Percentiles rank a stretch among this genome's conserved stretches.
phyloP scores from a whole-genome alignment of 2,329 filamentous ascomycete genomes.

The Trichocomaceae sp. region DNA sequence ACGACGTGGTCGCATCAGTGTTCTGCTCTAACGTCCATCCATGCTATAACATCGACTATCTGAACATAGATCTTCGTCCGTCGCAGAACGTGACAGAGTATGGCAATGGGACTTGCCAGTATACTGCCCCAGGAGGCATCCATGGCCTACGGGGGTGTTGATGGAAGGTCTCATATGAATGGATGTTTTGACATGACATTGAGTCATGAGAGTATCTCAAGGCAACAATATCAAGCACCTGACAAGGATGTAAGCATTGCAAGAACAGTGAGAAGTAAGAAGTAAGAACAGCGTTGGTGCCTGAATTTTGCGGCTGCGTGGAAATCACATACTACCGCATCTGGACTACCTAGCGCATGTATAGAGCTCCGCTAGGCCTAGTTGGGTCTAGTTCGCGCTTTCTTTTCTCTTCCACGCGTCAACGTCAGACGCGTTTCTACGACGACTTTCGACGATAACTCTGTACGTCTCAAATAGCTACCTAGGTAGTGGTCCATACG shows the following conservation, averaged over 20 bases:
- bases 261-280: background rate
- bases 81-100: conserved; percentile 26
- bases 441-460: background rate
- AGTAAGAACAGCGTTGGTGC: background rate
- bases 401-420: conserved; percentile 1
- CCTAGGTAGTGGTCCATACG: background rate
- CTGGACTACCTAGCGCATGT: background rate
- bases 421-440: conserved; percentile 1
- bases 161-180: background rate
- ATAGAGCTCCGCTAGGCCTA: background rate
- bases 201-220: too few relatives aligned
- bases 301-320: background rate
- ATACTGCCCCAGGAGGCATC: conserved; percentile 33
- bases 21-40: conserved; percentile 45
- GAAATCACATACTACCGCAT: background rate
- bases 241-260: background rate
- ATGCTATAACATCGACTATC: conserved; percentile 46
- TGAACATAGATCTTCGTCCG: conserved; percentile 34
- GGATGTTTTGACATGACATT: background rate
- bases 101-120: conserved; percentile 32
- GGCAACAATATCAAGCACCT: too few relatives aligned
- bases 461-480: background rate
- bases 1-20: conserved; percentile 35
- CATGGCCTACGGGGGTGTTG: conserved; percentile 24
- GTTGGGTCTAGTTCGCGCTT: background rate